Evolutionary conservation across 352 stramenopile species (phyloP), one percentile per base, ranked within the genome.

Genomic region (Pythium aphanidermatum): DNA sequence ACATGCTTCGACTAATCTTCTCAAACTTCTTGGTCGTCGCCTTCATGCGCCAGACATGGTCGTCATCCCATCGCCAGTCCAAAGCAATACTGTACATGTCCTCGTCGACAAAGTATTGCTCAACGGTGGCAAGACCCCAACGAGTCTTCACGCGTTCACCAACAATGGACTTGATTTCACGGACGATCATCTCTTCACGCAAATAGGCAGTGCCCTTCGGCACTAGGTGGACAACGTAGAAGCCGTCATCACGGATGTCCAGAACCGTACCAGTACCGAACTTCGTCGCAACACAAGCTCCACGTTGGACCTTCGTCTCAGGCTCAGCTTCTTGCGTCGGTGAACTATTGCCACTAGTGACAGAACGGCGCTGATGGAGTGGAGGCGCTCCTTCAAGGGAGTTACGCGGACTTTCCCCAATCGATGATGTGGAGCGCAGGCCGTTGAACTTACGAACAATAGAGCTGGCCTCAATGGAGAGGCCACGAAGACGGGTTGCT

Each of bases 21-120:
- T 92, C 79, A 42, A 92, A 92, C 70, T 90, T 92, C 56, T 92
- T 92, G 37, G 77, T 90, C n/a, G 77, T 91, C 14, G 81, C 81
- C 51, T 90, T 92, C 81, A 92, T 92, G 52, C 78, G 75, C 77
- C 77, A 92, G 14, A 92, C 78, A 46, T 92, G 81, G 41, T 92
- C 78, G 27, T 92, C 78, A 48, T 92, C 81, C 81, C 81, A 92
- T 45, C 81, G 75, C 81, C 81, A 92, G 64, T 92, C 81, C 28
- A 92, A 58, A 27, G 81, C 81, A 44, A 92, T 89, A 56, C 68
- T 88, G 65, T 92, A 92, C 77, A 88, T 92, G 63, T 92, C 81
- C 25, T 90, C 77, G n/a, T 90, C 76, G 23, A 86, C 61, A 46
- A 86, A 89, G 56, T 92, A 92, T 46, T 85, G 63, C 61, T 92